A percentile compares a stretch with the other conserved stretches of the same genome.
Conservation (phyloP, 495 filamentous ascomycete genomes). For the Neurospora cerealis region DNA sequence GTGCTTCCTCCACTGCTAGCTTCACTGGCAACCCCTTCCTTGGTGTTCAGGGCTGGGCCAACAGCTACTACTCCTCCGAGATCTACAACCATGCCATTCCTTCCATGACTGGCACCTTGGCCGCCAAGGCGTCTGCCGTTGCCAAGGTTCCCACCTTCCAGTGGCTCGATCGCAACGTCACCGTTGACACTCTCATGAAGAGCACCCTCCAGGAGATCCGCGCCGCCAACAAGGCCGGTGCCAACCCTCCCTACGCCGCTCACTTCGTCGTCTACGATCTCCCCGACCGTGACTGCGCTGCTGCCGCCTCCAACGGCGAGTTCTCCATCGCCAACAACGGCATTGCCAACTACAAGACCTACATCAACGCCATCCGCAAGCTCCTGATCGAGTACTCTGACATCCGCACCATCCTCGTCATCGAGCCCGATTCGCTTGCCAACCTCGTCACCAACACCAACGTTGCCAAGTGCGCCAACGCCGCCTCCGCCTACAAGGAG, state of each 20-base stretch:
- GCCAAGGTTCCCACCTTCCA: conserved; percentile 62
- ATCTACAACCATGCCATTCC: conserved; percentile 42
- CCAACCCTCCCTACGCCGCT: conserved; percentile 24
- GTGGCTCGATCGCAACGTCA: conserved; percentile 55
- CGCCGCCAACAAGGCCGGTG: conserved; percentile 44
- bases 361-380: conserved; percentile 60
- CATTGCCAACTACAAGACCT: conserved; percentile 56
- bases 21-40: conserved; percentile 43
- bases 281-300: conserved; percentile 69
- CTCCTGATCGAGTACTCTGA: conserved; percentile 44
- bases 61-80: conserved; percentile 49
- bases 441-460: conserved; percentile 72
- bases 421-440: conserved; percentile 69
- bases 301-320: conserved; percentile 68
- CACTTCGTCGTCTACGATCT: conserved; percentile 64
- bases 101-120: conserved; percentile 29
- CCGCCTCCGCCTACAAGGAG: conserved; percentile 54
- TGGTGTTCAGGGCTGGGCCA: conserved; percentile 45
- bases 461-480: conserved; percentile 52
- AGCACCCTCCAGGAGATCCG: conserved; percentile 45
- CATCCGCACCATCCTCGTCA: conserved; percentile 43
- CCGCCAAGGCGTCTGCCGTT: conserved; percentile 40
- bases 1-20: conserved; percentile 16
- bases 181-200: conserved; percentile 46
- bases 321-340: conserved; percentile 45